Evolutionary conservation across 768 basidiomycete species (phyloP).

Genomic region (Auriscalpium vulgare): DNA sequence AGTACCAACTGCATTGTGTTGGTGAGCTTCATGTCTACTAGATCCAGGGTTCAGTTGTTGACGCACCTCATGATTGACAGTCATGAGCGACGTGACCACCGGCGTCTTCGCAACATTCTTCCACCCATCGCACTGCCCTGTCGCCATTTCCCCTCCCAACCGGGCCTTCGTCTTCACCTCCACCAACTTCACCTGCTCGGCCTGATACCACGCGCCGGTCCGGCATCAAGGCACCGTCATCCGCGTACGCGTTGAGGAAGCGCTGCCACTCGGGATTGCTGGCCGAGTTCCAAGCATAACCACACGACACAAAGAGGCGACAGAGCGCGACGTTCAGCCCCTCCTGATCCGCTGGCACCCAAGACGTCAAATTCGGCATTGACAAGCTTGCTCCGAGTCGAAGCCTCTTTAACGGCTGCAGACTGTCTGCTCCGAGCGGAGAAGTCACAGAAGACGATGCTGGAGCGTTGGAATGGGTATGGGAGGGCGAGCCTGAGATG

Average conservation of each 20-base stretch:
- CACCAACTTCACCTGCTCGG: constrained; percentile 4
- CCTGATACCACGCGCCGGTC: constrained; percentile 14
- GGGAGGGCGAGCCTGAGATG: no score
- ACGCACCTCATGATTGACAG: constrained; percentile 18
- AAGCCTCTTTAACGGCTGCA: no score
- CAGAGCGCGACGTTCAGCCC: not conserved
- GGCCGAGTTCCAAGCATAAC: not conserved
- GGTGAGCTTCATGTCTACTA: no score
- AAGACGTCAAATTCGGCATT: no score
- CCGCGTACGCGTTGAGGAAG: not conserved
- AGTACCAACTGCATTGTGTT: not conserved
- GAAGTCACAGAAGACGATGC: no score
- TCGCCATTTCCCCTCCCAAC: constrained; percentile 17
- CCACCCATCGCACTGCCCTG: constrained; percentile 25
- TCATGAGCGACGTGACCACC: constrained; percentile 20
- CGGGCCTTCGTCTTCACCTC: constrained; percentile 7
- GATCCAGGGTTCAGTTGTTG: no score
- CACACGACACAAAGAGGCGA: not conserved
- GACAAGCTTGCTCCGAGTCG: no score
- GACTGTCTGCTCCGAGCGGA: no score
- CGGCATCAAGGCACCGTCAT: constrained; percentile 2
- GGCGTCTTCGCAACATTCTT: constrained; percentile 22
- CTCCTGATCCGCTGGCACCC: no score
- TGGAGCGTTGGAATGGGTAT: no score
- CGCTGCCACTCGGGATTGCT: not conserved